Base-by-base conservation (phyloP, 805 yeast species). In the Priceomyces castillae region DNA sequence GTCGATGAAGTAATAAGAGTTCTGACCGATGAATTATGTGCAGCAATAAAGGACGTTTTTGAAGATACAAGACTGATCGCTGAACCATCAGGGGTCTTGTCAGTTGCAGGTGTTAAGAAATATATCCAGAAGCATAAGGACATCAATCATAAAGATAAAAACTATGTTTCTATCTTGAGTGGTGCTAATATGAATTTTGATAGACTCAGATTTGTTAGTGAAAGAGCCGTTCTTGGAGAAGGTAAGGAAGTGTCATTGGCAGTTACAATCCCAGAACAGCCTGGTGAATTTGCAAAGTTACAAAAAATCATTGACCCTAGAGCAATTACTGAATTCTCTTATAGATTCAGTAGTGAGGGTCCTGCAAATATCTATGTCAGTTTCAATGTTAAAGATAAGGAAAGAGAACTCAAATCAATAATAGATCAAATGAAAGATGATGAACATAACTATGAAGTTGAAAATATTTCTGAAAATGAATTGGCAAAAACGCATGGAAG, bases 151-250 rank as follows among this genome's bases (percentile, higher is more conserved):
- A 67, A 81, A 3, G 67, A 73, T 39, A 78, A 82, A 49, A 81
- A 88, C 1, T 90, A 88, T 56, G 84, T 87, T 31, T 92, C 97
- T 5, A 76, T 94, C 17, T 73, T 94, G 44, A 85, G 95, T 16
- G 99, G 99, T 46, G 99, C 99, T 28, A 94, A 94, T 67, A 90
- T 94, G 96, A 92, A 95, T 70, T 94, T 94, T 61, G 99, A 92
- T 65, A 78, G 99, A 56, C 74, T 94, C 56, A 78, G 99, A 62
- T 94, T 94, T 64, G 97, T 94, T 16, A 81, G 96, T 46, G 99
- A 94, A 66, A 84, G 99, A 66, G 97, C 99, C 11, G 95, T 88
- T 40, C 76, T 94, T n/a, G 99, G 99, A 68, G 98, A 92, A 63
- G 99, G 98, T 43, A 87, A 84, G 54, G 99, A 94, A 70, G 96